phyloP scores from a whole-genome alignment of 2,329 filamentous ascomycete species.

The Escovopsis weberi region DNA sequence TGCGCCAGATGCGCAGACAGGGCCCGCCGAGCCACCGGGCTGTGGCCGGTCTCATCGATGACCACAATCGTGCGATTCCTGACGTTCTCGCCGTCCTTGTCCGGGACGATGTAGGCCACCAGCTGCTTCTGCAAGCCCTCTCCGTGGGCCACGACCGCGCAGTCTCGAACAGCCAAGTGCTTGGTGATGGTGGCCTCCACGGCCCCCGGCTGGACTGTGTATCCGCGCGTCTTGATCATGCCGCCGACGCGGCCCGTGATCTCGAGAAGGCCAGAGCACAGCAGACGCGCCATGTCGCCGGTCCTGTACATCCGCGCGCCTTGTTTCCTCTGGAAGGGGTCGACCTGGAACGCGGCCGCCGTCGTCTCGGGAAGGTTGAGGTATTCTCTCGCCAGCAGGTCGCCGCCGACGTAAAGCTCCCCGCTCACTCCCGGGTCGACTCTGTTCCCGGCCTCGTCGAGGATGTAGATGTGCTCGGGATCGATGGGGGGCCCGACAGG shows the following conservation, averaged over 20 bases:
- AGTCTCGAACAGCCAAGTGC: conserved; percentile 55
- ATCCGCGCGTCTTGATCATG: conserved; percentile 71
- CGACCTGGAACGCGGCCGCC: conserved; percentile 51
- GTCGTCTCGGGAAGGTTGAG: conserved; percentile 69
- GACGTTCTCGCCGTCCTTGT: conserved; percentile 33
- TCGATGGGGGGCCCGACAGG: conserved; percentile 60
- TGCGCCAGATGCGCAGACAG: conserved; percentile 56
- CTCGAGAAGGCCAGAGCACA: conserved; percentile 51
- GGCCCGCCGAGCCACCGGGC: conserved; percentile 49
- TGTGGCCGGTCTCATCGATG: conserved; percentile 57
- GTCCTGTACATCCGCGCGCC: conserved; percentile 61
- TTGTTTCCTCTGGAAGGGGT: conserved; percentile 40
- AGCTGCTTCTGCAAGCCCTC: conserved; percentile 63
- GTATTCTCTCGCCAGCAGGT: conserved; percentile 59
- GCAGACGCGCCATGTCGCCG: conserved; percentile 53
- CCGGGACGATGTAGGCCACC: conserved; percentile 61
- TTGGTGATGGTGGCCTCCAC: conserved; percentile 60
- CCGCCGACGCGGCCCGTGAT: conserved; percentile 63
- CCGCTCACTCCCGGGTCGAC: conserved; percentile 49
- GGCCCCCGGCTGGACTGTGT: conserved; percentile 63
- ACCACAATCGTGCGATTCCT: conserved; percentile 45
- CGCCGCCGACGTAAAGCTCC: conserved; percentile 64
- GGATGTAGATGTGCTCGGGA: conserved; percentile 54
- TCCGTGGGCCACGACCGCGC: conserved; percentile 58
- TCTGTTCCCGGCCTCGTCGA: conserved; percentile 52